A percentile compares a stretch with the other conserved stretches of the same genome.
These are phyloP conservation scores for Pugionium cornutum DNA, from an alignment of 345 rosid genomes.

Conservation along the genomic window DNA sequence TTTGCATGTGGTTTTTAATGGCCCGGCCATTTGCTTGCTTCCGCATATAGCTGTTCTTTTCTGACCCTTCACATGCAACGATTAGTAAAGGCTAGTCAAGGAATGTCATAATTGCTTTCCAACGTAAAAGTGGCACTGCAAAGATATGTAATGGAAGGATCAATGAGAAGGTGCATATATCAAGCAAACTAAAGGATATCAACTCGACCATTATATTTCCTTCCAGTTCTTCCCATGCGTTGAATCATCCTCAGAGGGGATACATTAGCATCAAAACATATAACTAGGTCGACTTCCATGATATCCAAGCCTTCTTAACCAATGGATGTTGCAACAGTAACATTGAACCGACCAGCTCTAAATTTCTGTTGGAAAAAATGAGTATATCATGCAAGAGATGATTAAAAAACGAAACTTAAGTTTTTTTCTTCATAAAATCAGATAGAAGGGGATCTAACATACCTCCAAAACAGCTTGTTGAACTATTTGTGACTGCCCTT, in stretches of 20 bases:
- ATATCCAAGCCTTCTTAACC: constrained; percentile 98
- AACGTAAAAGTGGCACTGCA: neutral
- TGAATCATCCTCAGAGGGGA: constrained; percentile 98
- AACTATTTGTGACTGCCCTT: constrained; percentile 93
- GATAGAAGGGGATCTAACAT: constrained; percentile 28
- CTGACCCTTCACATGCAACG: constrained; percentile 96
- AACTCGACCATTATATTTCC: constrained; percentile 93
- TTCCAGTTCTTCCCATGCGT: constrained; percentile 98
- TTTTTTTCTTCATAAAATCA: neutral
- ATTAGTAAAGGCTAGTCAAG: constrained; percentile 77
- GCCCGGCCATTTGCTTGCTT: constrained; percentile 76
- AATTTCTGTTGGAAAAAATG: no score
- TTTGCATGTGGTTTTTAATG: constrained; percentile 71
- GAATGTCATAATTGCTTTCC: constrained; percentile 26
- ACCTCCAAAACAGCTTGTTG: constrained; percentile 97
- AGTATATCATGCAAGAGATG: constrained; percentile 33
- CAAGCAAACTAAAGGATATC: constrained; percentile 71
- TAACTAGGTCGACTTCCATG: constrained; percentile 97
- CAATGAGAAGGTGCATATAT: constrained; percentile 25
- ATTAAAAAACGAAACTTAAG: neutral
- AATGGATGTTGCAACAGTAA: constrained; percentile 96
- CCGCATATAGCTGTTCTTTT: constrained; percentile 77
- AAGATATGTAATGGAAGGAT: constrained; percentile 13
- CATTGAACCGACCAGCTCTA: constrained; percentile 92
- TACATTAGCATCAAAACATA: constrained; percentile 96